Evolutionary conservation across 176 grass and related monocot genomes (phyloP).

Genomic region (Carex scoparia): DNA sequence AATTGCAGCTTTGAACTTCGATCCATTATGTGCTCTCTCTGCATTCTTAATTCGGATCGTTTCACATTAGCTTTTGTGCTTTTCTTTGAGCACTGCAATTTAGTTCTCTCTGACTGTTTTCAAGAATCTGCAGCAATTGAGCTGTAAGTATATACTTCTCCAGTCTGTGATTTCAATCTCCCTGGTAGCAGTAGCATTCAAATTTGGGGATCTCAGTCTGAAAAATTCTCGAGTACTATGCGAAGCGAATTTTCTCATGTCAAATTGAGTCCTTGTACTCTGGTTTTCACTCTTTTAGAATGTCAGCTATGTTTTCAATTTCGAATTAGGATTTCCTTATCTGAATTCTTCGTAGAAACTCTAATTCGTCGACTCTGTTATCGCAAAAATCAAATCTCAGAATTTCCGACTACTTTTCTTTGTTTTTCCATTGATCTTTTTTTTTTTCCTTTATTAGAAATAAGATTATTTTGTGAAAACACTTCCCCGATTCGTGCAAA

Average conservation of each 20-base stretch:
- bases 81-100: neutral
- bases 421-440: neutral
- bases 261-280: neutral
- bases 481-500: neutral
- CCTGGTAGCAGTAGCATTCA: neutral
- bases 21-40: neutral
- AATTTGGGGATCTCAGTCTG: conserved; percentile 14
- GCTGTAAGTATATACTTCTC: neutral
- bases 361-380: neutral
- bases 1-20: neutral
- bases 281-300: neutral
- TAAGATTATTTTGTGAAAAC: neutral
- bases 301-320: neutral
- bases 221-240: neutral
- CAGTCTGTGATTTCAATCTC: neutral
- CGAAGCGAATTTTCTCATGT: neutral
- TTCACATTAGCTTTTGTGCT: neutral
- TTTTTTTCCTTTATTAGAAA: neutral
- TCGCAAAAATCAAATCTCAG: neutral
- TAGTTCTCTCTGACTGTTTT: neutral
- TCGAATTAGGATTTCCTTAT: no score
- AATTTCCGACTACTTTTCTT: neutral
- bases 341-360: neutral
- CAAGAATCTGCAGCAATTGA: neutral
- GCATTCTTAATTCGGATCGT: neutral